phyloP scores from a whole-genome alignment of 306 rosid species.

The Cyclanthera cordifolia region DNA sequence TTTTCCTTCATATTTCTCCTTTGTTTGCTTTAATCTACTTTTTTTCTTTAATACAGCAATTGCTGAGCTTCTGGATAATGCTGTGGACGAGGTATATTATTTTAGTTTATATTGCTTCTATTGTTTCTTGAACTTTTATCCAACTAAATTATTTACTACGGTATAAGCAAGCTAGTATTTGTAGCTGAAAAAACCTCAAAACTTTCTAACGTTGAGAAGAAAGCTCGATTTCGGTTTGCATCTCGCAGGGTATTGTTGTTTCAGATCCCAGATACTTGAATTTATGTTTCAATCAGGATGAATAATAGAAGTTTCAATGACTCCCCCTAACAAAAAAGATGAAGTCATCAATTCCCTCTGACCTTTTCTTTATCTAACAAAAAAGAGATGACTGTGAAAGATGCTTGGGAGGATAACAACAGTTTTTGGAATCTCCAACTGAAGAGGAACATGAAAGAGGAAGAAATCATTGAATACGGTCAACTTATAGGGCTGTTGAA shows the following conservation, averaged over 20 bases:
- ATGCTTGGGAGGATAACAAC: no score
- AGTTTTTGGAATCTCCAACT: no score
- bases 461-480: no score
- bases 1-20: neutral
- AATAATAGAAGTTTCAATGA: no score
- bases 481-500: no score
- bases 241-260: neutral
- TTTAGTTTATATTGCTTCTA: constrained; percentile 1
- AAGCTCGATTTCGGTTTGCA: neutral
- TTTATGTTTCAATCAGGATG: neutral
- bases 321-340: no score
- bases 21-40: neutral
- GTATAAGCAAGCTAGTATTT: neutral
- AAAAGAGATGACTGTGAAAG: no score
- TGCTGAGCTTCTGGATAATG: constrained; percentile 93
- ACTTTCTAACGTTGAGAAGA: neutral
- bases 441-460: no score
- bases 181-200: neutral
- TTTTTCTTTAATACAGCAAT: constrained; percentile 47
- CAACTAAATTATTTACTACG: neutral
- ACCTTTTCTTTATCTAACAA: no score
- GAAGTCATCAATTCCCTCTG: no score
- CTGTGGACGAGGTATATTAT: constrained; percentile 73
- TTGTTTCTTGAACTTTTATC: neutral
- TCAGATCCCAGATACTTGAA: neutral